These are phyloP conservation scores for Trichoderma parareesei DNA, from an alignment of 495 filamentous ascomycete genomes.

Conservation along the genomic window DNA sequence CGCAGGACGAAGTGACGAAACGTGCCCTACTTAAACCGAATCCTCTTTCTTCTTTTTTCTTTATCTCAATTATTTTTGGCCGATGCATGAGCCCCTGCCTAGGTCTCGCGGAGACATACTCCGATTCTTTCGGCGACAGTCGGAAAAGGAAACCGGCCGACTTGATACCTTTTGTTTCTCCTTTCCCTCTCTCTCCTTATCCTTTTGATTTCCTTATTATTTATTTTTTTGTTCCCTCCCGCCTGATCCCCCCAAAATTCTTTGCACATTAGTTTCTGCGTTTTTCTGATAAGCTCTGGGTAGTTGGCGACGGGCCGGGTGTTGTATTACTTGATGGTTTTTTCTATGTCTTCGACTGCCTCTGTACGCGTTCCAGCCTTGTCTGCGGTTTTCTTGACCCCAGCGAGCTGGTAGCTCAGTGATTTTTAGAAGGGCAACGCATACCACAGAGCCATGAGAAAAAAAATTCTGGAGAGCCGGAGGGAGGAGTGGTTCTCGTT, in stretches of 20 bases:
- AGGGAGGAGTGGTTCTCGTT: not conserved
- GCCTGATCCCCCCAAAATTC: slow-evolving; percentile 23
- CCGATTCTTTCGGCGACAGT: slow-evolving; percentile 9
- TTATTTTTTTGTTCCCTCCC: slow-evolving; percentile 14
- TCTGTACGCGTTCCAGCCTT: not conserved
- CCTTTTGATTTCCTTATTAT: slow-evolving; percentile 17
- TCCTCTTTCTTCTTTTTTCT: slow-evolving; percentile 21
- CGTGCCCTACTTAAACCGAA: slow-evolving; percentile 24
- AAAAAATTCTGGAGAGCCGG: slow-evolving; percentile 6
- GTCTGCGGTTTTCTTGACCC: not conserved
- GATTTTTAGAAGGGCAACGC: slow-evolving; percentile 1
- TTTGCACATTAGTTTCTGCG: slow-evolving; percentile 15
- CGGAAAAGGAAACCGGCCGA: slow-evolving; percentile 10
- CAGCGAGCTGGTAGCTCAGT: not conserved
- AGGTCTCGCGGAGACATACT: not conserved
- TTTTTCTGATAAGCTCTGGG: slow-evolving; percentile 14
- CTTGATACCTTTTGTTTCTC: slow-evolving; percentile 7
- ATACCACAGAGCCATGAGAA: not conserved
- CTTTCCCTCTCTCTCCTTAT: slow-evolving; percentile 1
- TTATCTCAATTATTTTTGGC: slow-evolving; percentile 15
- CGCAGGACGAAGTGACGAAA: slow-evolving; percentile 50
- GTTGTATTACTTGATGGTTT: slow-evolving; percentile 17
- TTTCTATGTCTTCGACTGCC: slow-evolving; percentile 1
- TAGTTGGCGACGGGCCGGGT: slow-evolving; percentile 13
- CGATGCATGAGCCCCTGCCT: not conserved